phyloP scores from a whole-genome alignment of 164 flowering plant genomes.

The Chimonanthus praecox region DNA sequence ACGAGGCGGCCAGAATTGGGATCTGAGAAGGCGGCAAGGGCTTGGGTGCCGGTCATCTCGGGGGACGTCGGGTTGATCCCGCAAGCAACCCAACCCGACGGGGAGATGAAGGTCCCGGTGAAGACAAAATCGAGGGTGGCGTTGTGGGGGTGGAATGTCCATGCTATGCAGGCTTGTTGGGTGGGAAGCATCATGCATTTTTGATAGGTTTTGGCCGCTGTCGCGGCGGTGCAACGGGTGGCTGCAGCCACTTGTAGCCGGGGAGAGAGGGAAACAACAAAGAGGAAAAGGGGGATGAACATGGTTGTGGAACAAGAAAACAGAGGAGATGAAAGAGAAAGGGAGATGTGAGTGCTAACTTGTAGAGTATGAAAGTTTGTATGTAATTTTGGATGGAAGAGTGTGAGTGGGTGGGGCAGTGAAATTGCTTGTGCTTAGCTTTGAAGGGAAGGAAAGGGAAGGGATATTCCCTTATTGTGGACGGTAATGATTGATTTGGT shows the following conservation, averaged over 20 bases:
- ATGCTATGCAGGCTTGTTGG: constrained; percentile 84
- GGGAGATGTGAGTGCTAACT: neutral
- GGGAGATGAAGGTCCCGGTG: constrained; percentile 83
- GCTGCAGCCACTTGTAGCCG: constrained; percentile 13
- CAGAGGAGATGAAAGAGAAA: neutral
- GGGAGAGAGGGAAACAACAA: constrained; percentile 19
- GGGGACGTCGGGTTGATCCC: constrained; percentile 81
- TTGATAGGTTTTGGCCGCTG: constrained; percentile 45
- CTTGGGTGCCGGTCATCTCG: constrained; percentile 77
- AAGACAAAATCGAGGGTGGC: constrained; percentile 75
- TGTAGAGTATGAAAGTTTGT: neutral
- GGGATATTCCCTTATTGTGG: no score
- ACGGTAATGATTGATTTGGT: neutral
- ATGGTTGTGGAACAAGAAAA: neutral
- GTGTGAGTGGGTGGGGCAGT: neutral
- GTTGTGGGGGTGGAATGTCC: constrained; percentile 72
- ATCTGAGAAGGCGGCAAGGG: constrained; percentile 77
- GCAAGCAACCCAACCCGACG: constrained; percentile 94
- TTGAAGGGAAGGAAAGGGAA: constrained; percentile 3
- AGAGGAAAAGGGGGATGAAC: constrained; percentile 9
- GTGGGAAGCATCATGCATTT: constrained; percentile 76
- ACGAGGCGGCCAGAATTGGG: constrained; percentile 71
- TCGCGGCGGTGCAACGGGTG: constrained; percentile 51
- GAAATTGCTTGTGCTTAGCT: neutral
- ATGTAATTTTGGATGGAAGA: neutral